phyloP scores from a whole-genome alignment of 805 yeast species.

The Candida peoriensis region DNA sequence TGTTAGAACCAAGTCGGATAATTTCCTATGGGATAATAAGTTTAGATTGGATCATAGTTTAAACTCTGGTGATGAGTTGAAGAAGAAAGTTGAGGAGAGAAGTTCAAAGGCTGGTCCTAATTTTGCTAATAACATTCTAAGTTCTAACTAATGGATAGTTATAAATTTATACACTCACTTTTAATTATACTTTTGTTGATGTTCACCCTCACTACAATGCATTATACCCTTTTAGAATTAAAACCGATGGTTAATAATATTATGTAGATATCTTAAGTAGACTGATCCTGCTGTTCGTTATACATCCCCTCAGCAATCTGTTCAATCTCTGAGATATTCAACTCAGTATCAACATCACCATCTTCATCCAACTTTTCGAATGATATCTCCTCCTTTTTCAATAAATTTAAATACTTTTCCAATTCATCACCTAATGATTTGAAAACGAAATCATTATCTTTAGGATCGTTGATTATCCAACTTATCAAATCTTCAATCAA shows the following conservation, averaged over 20 bases:
- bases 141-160: conserved; percentile 11
- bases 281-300: conserved; percentile 3
- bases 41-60: too few relatives aligned
- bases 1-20: conserved; percentile 18
- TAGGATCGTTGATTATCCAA: conserved; percentile 60
- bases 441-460: conserved; percentile 53
- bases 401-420: conserved; percentile 31
- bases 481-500: conserved; percentile 71
- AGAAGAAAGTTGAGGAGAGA: conserved; percentile 8
- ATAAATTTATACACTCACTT: not conserved
- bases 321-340: conserved; percentile 54
- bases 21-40: conserved; percentile 8
- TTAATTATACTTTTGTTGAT: not conserved
- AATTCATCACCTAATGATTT: conserved; percentile 66
- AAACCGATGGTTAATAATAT: not conserved
- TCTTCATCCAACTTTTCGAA: conserved; percentile 48
- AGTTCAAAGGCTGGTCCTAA: conserved; percentile 18
- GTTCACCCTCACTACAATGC: too few relatives aligned
- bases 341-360: conserved; percentile 33
- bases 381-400: conserved; percentile 43
- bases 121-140: conserved; percentile 21
- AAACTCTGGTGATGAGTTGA: conserved; percentile 6
- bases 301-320: conserved; percentile 49
- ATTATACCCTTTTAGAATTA: too few relatives aligned
- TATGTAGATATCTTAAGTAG: not conserved